Evolutionary conservation across 1,284 basidiomycete species (phyloP).

Genomic region (Peniophora sp.): DNA sequence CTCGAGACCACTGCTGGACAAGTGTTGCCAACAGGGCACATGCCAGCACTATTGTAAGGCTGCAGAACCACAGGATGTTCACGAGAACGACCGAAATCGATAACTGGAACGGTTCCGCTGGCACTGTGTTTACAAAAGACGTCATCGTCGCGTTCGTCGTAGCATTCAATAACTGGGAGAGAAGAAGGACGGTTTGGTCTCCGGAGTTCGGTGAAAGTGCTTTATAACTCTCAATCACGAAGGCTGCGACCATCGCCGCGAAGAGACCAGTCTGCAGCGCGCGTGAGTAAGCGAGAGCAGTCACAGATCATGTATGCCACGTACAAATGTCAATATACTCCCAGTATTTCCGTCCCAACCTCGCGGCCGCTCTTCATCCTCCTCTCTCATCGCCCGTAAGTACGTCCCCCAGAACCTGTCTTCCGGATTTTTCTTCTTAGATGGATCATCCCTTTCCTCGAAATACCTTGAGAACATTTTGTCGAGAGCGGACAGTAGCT

Average conservation of each 20-base stretch:
- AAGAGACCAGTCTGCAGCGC: slow-evolving; percentile 18
- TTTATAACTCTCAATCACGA: slow-evolving; percentile 17
- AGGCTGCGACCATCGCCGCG: slow-evolving; percentile 19
- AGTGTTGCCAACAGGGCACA: background rate
- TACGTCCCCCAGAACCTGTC: too few relatives aligned
- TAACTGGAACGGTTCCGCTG: background rate
- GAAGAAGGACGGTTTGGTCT: slow-evolving; percentile 9
- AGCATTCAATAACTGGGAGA: slow-evolving; percentile 10
- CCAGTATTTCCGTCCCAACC: slow-evolving; percentile 9
- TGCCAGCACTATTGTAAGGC: background rate
- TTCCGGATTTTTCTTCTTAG: too few relatives aligned
- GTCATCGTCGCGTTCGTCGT: background rate
- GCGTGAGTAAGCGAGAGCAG: background rate
- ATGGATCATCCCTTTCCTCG: too few relatives aligned
- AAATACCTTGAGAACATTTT: too few relatives aligned
- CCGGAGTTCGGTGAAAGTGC: slow-evolving; percentile 12
- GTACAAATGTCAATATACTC: slow-evolving; percentile 7
- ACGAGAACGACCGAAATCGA: background rate
- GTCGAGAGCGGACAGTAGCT: too few relatives aligned
- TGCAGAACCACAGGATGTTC: background rate
- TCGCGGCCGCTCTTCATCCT: slow-evolving; percentile 5
- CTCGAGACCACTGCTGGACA: background rate
- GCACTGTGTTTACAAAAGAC: background rate
- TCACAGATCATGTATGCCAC: background rate
- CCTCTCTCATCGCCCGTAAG: background rate